Base-by-base conservation (phyloP, 208 protist species). In the Crithidia brevicula region DNA sequence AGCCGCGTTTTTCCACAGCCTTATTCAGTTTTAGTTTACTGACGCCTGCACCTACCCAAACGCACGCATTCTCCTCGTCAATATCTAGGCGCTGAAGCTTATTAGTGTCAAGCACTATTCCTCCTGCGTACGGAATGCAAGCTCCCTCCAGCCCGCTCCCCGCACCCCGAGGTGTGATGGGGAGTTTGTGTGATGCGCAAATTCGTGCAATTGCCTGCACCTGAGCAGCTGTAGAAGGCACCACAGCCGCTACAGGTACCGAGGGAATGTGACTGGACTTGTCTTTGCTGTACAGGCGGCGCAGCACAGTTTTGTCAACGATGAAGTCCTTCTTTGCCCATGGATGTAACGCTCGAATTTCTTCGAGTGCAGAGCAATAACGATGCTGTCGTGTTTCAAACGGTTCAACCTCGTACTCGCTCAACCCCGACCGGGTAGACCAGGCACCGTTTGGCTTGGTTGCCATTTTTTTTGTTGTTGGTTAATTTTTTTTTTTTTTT, bases 41-140 rank as follows among this genome's bases (percentile, higher is more conserved):
- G 62, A 69, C 67, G 33, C 75, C 80, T 47, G 66, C 75, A 28
- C 63, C 74, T 16, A 76, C 69, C 71, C 74, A 85, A 27, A 74
- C 61, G 53, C 54, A 77, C 15, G 52, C 51, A 47, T 77, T 81
- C 2, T 62, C 62, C 5, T 27, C 54, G 33, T 73, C 63, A 40
- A 82, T 62, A 23, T 71, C 38, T 22, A 83, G 69, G 11, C 49
- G 23, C 22, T 71, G 46, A 16, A 82, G 49, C 22, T 72, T 68
- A 2, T 16, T 25, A 9, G 76, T 73, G 33, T 81, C 76, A 20
- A 80, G 73, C 38, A 79, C 72, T 22, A 72, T 23, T 16, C 69
- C 76, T 54, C 72, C 80, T 42, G 38, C 43, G 30, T 63, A 68
- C 18, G 67, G 62, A 36, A 81, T 80, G 36, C 53, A 54, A 5